Evolutionary conservation across 257 asterid species (phyloP).

Genomic region (Leptodermis oblonga): DNA sequence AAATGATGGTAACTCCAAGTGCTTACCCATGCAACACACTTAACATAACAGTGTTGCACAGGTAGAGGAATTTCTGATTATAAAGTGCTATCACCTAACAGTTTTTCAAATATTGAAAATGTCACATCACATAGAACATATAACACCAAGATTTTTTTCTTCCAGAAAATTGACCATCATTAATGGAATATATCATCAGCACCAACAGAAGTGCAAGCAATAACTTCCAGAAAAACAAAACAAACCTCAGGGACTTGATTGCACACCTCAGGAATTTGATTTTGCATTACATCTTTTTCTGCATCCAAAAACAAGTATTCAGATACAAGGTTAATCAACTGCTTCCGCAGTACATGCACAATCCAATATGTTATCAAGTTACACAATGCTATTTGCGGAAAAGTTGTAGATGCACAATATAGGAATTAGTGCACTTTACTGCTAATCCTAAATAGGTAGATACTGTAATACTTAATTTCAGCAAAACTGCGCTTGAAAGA

Average conservation of each 20-base stretch:
- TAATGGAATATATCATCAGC: neutral
- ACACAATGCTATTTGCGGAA: neutral
- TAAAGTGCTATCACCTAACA: neutral
- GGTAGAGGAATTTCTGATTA: neutral
- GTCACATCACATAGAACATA: neutral
- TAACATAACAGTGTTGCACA: neutral
- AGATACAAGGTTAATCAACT: slow-evolving; percentile 17
- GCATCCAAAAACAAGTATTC: slow-evolving; percentile 27
- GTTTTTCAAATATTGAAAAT: neutral
- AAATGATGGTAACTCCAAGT: neutral
- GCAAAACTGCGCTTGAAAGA: neutral
- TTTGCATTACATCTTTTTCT: slow-evolving; percentile 48
- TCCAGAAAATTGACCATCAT: neutral
- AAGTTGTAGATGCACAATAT: neutral
- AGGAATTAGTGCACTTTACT: neutral
- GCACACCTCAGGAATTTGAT: slow-evolving; percentile 43
- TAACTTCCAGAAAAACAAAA: slow-evolving; percentile 2
- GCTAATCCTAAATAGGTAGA: neutral
- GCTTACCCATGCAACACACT: neutral
- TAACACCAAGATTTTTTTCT: neutral
- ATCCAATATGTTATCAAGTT: neutral
- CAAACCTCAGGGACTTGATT: slow-evolving; percentile 42
- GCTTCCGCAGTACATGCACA: neutral
- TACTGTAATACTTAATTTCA: neutral
- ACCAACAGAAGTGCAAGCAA: neutral